Base-by-base conservation (phyloP, 2,329 filamentous ascomycete genomes). In the Lachnellula suecica region DNA sequence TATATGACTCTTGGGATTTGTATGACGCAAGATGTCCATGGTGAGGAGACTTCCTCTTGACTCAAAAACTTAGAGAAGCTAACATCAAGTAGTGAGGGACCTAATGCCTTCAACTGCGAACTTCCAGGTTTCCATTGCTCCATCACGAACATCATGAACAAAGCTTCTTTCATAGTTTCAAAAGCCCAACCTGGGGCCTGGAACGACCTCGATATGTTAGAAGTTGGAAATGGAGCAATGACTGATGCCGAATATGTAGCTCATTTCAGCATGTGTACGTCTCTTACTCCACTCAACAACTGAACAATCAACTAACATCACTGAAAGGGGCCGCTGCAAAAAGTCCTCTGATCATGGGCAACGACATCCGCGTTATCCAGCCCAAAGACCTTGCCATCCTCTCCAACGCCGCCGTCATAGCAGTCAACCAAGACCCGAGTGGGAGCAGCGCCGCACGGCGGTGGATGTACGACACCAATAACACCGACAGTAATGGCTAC, bases 401-500 rank as follows among this genome's bases (percentile, higher is more conserved):
- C 13, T 68, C 66, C 35, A 75, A 74, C 54, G 61, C 66, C 8
- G 73, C 72, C n/a, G 67, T 75, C 38, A 72, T 75, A 25, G 72
- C 71, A n/a, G 61, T 74, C 3, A 74, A 68, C 48, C 72, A 74
- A 59, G 73, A 74, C 52, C 64, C 68, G 0, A 56, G 61, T 7
- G 69, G 73, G 4, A 67, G 60, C 24, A 69, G 70, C 7, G 75
- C 72, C 3, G 62, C 69, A 19, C 70, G 77, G 9, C 68, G 71
- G 31, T 79, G 76, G 72, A 70, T 73, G 47, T 72, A 74, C 58
- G 63, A 69, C 35, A 69, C 74, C 10, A 58, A 69, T 19, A 70
- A 73, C 44, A 65, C 65, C 4, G 72, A 76, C 52, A 65, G 69
- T 29, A 72, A 71, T 55, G 74, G 74, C 42, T 59, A 71, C 20